These are phyloP conservation scores for Pluteus cervinus DNA, from an alignment of 768 basidiomycete genomes.

Conservation along the genomic window DNA sequence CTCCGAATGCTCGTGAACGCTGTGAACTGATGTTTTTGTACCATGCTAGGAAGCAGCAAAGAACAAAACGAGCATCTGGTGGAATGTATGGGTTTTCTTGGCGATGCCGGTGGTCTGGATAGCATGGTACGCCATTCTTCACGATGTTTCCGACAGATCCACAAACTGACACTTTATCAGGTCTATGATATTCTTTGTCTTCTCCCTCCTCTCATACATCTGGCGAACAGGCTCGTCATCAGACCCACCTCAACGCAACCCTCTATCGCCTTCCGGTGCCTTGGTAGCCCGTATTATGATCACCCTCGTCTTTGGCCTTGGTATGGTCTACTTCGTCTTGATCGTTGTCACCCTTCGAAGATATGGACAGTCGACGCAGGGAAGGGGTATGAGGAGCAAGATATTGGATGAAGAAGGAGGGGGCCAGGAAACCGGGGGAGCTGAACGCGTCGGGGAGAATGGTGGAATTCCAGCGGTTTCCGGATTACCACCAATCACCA, in stretches of 20 bases:
- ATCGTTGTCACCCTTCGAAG: constrained; percentile 57
- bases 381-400: constrained; percentile 5
- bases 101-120: constrained; percentile 64
- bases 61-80: constrained; percentile 25
- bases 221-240: constrained; percentile 58
- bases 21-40: too few species aligned
- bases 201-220: constrained; percentile 59
- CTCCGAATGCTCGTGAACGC: too few species aligned
- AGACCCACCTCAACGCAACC: constrained; percentile 29
- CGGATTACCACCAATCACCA: too few species aligned
- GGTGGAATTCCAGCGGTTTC: constrained; percentile 7
- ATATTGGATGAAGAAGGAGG: constrained; percentile 5
- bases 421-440: constrained; percentile 2
- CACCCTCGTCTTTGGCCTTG: constrained; percentile 47
- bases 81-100: constrained; percentile 31
- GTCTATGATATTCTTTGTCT: constrained; percentile 64
- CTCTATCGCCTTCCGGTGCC: constrained; percentile 30
- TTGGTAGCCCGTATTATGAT: constrained; percentile 51
- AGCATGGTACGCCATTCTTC: constrained; percentile 40
- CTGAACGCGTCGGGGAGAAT: constrained; percentile 3
- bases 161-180: constrained; percentile 16
- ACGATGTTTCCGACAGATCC: not conserved
- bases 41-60: constrained; percentile 55
- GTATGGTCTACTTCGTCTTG: constrained; percentile 53
- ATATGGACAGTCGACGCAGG: constrained; percentile 38